A percentile compares a stretch with the other conserved stretches of the same genome.
Evolutionary conservation across 75 land plant genomes (phyloP).

Genomic region (Selaginella moellendorffii): DNA sequence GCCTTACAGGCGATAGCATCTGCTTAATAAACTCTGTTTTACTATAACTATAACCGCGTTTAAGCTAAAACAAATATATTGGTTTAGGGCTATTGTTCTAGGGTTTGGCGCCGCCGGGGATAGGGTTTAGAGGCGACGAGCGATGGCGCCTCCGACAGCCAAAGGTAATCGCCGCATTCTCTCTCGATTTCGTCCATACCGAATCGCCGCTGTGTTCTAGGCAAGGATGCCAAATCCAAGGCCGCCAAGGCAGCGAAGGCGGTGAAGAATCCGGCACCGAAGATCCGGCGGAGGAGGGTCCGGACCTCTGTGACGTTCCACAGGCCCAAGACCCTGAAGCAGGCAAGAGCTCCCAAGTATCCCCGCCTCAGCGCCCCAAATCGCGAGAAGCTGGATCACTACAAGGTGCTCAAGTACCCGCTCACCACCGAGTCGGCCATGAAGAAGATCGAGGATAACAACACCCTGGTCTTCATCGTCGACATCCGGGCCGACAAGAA

Average conservation of each 20-base stretch:
- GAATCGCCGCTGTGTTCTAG: no score
- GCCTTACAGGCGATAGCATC: constrained; percentile 54
- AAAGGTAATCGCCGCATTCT: neutral
- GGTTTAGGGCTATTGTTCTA: no score
- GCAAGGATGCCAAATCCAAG: constrained; percentile 12
- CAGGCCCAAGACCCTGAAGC: constrained; percentile 34
- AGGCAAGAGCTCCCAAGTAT: constrained; percentile 34
- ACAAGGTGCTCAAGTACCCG: constrained; percentile 52
- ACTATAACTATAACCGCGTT: no score
- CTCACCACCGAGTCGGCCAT: constrained; percentile 57
- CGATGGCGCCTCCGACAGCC: neutral
- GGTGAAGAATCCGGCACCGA: constrained; percentile 19
- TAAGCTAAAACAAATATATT: no score
- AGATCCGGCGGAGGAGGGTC: constrained; percentile 28
- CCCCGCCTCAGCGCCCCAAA: constrained; percentile 35
- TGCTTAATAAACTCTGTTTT: neutral
- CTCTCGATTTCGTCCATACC: no score
- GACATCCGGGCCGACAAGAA: constrained; percentile 65
- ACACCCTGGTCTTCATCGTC: constrained; percentile 58
- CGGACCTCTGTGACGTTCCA: constrained; percentile 48
- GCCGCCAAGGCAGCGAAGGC: constrained; percentile 45
- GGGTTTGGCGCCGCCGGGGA: neutral
- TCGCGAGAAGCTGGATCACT: constrained; percentile 54
- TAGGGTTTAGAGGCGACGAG: neutral
- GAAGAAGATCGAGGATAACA: constrained; percentile 74